Conservation (phyloP, 192 early-diverging fungal genomes). For the Anaeromyces robustus region DNA sequence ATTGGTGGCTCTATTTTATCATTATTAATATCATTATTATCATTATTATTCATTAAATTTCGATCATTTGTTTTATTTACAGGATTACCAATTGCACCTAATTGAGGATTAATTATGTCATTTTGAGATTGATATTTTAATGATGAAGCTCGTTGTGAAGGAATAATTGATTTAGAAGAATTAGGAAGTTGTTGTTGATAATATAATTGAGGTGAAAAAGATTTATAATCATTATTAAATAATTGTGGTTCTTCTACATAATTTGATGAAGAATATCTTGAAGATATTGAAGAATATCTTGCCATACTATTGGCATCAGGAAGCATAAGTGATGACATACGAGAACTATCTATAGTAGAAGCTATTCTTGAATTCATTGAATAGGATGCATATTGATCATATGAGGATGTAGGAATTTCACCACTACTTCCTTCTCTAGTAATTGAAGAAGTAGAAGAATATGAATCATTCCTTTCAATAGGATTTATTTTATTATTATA, state of each 20-base stretch:
- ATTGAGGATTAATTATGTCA: neutral
- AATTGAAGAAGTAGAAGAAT: neutral
- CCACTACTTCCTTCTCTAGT: neutral
- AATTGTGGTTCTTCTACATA: neutral
- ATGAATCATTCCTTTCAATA: neutral
- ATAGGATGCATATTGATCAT: neutral
- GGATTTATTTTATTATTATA: neutral
- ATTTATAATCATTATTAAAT: neutral
- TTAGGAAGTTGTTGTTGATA: neutral
- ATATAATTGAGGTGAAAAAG: neutral
- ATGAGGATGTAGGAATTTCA: neutral
- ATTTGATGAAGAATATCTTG: neutral
- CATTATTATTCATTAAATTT: too few relatives aligned
- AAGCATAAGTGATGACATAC: neutral
- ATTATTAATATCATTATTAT: too few relatives aligned
- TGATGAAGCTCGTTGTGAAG: neutral
- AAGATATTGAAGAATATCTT: neutral
- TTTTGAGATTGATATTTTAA: neutral
- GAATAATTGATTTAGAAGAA: neutral
- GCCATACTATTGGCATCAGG: neutral
- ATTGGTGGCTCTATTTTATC: too few relatives aligned
- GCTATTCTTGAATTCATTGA: neutral
- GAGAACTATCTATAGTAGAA: neutral
- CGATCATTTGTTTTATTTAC: neutral
- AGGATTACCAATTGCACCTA: neutral